Conservation (phyloP, 495 filamentous ascomycete genomes). For the Aspergillus incahuasiensis region DNA sequence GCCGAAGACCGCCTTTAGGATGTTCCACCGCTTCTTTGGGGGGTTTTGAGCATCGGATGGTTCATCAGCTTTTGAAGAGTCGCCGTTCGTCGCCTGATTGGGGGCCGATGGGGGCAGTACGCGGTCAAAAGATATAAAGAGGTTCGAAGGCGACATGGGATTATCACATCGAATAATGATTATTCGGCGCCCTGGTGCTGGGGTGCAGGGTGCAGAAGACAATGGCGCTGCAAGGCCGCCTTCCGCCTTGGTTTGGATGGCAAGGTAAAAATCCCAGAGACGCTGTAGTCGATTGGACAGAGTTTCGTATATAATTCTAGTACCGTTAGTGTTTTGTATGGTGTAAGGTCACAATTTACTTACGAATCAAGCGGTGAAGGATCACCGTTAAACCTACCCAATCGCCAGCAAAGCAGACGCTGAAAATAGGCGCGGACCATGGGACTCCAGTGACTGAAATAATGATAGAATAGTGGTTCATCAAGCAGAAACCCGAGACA, state of each 20-base stretch:
- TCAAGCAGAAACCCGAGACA: slow-evolving; percentile 80
- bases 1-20: slow-evolving; percentile 65
- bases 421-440: slow-evolving; percentile 97
- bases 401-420: slow-evolving; percentile 87
- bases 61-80: slow-evolving; percentile 29
- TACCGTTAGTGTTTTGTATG: slow-evolving; percentile 3
- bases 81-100: slow-evolving; percentile 39
- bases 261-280: slow-evolving; percentile 73
- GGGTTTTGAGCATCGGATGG: slow-evolving; percentile 22
- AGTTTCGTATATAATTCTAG: slow-evolving; percentile 57
- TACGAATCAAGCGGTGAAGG: slow-evolving; percentile 65
- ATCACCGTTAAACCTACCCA: slow-evolving; percentile 72
- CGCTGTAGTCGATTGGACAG: slow-evolving; percentile 66
- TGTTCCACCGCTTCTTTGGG: slow-evolving; percentile 61
- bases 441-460: slow-evolving; percentile 97
- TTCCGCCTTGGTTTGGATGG: slow-evolving; percentile 59
- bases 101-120: slow-evolving; percentile 43
- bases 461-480: slow-evolving; percentile 70
- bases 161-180: slow-evolving; percentile 88
- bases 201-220: slow-evolving; percentile 78
- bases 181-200: slow-evolving; percentile 85
- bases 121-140: slow-evolving; percentile 64
- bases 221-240: slow-evolving; percentile 49
- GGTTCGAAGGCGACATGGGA: slow-evolving; percentile 50
- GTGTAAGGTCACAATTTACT: slow-evolving; percentile 27